Percentiles rank a stretch among this genome's conserved stretches.
phyloP scores from a whole-genome alignment of 2,329 filamentous ascomycete genomes.

The Aureobasidium uvarum region DNA sequence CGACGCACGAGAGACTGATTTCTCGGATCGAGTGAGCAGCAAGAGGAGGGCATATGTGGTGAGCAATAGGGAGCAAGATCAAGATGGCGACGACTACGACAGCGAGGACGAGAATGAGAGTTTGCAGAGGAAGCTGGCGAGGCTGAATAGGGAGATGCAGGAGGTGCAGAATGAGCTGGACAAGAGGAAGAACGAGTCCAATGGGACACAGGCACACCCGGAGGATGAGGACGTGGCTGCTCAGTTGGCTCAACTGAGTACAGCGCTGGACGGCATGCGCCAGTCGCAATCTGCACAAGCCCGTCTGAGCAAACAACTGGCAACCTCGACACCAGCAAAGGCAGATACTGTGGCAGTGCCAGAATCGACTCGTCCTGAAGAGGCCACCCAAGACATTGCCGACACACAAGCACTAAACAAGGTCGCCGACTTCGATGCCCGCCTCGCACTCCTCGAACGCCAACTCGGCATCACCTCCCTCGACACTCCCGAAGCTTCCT shows the following conservation, averaged over 20 bases:
- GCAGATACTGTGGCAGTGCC: constrained; percentile 11
- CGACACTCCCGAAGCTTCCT: constrained; percentile 57
- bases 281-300: constrained; percentile 28
- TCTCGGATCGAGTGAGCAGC: constrained; percentile 81
- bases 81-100: constrained; percentile 60
- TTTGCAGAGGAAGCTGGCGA: constrained; percentile 73
- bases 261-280: constrained; percentile 27
- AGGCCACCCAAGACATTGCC: constrained; percentile 16
- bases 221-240: constrained; percentile 47
- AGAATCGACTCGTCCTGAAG: background rate
- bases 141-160: constrained; percentile 78
- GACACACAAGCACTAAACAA: constrained; percentile 66
- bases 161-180: constrained; percentile 59
- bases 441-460: constrained; percentile 75
- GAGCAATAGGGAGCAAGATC: constrained; percentile 53
- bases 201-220: constrained; percentile 45
- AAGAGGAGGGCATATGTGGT: constrained; percentile 82
- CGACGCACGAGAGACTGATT: constrained; percentile 76
- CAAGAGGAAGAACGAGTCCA: constrained; percentile 38
- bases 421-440: constrained; percentile 81
- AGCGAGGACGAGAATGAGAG: constrained; percentile 79
- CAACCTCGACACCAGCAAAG: background rate
- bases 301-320: constrained; percentile 23
- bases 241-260: constrained; percentile 25
- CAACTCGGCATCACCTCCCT: constrained; percentile 71